Evolutionary conservation across 345 rosid species (phyloP), one percentile per base, ranked within the genome.

Genomic region (Luvunga scandens): DNA sequence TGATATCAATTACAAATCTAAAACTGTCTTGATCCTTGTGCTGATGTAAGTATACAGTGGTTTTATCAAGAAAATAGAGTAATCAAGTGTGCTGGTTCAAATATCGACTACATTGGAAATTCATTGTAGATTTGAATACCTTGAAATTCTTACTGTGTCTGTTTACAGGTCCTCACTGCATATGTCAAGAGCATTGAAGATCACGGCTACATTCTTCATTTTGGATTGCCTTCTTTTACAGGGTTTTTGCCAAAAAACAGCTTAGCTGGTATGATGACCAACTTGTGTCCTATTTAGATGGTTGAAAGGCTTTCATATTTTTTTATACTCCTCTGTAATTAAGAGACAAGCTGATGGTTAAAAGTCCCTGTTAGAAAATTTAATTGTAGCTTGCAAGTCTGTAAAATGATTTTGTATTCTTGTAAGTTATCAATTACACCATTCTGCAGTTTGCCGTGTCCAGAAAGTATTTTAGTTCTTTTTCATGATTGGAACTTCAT

Each of bases 191-290:
- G 99, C 79, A 60, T 94, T 38, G 99, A 96, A 88, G 99, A 96
- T 83, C 99, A 96, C 77, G 99, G 99, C 68, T 96, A 88, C 86
- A 91, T 96, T 74, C 97, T 96, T 81, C 88, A 94, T 83, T 92
- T 94, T 86, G 99, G 99, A 64, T 81, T 83, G 73, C 86, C 97
- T 82, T 90, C 92, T 61, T 86, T 94, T 79, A 83, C 81, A 64
- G 99, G 99, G 8, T 96, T 96, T 87, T 84, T 94, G 73, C 86
- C 90, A 42, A 88, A 86, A 87, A 83, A 71, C 77, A 80, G 87
- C 75, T 76, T 83, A 66, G 83, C 81, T 79, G 96, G 98, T 89
- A 87, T 77, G 34, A 66, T 66, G 28, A 24, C 9, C 7, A 67
- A 27, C 50, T 36, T 25, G 18, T 27, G 10, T 28, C 24, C 18